Evolutionary conservation across 2,329 filamentous ascomycete genomes (phyloP).

Genomic region (Graphilbum fragrans): DNA sequence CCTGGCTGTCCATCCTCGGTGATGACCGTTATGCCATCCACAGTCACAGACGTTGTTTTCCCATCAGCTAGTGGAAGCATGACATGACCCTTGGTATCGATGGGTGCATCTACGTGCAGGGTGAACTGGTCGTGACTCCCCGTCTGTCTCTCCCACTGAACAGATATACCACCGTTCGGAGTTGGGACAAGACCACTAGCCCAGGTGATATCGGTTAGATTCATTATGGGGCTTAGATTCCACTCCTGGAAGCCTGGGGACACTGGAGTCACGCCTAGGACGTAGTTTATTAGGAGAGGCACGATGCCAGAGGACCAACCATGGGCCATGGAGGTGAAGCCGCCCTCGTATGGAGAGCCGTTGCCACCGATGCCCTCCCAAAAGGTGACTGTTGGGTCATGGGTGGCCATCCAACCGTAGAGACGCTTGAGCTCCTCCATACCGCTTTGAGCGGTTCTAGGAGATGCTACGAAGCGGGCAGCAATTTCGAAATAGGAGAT

Average conservation of each 20-base stretch:
- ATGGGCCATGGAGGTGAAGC: constrained; percentile 35
- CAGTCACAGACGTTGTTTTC: constrained; percentile 3
- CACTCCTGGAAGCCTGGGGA: constrained; percentile 30
- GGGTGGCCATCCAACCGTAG: constrained; percentile 35
- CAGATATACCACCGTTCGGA: constrained; percentile 22
- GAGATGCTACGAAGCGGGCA: constrained; percentile 26
- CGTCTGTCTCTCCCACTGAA: constrained; percentile 21
- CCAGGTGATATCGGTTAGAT: constrained; percentile 24
- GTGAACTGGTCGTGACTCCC: constrained; percentile 7
- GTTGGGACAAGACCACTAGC: constrained; percentile 30
- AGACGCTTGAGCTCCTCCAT: constrained; percentile 32
- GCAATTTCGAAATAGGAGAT: constrained; percentile 39
- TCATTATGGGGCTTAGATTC: constrained; percentile 23
- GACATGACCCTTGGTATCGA: constrained; percentile 16
- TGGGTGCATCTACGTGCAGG: constrained; percentile 19
- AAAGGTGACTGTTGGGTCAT: constrained; percentile 32
- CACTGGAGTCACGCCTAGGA: constrained; percentile 32
- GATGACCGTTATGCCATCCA: constrained; percentile 12
- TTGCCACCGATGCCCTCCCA: constrained; percentile 37
- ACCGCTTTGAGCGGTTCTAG: constrained; percentile 5
- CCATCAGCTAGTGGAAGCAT: constrained; percentile 11
- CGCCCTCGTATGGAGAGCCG: constrained; percentile 30
- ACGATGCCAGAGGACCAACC: constrained; percentile 40
- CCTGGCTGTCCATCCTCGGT: constrained; percentile 16
- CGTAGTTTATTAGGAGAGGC: constrained; percentile 29